phyloP scores from a whole-genome alignment of 345 rosid genomes.

The Mangifera indica region DNA sequence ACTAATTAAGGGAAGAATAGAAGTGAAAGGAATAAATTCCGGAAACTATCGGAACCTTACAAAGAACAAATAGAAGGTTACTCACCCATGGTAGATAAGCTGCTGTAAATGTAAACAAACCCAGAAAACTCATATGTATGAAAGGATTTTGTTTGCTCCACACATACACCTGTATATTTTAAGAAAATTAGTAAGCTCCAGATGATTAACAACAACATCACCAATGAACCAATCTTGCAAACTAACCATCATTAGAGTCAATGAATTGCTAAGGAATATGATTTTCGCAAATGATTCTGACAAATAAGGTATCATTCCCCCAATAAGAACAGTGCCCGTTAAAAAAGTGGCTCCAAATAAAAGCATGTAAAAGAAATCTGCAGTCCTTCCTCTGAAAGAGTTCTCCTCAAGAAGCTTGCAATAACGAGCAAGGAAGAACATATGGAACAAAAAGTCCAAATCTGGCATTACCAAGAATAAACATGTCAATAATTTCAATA shows the following conservation, averaged over 20 bases:
- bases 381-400: constrained; percentile 96
- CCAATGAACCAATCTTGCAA: constrained; percentile 10
- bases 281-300: constrained; percentile 87
- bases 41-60: not conserved
- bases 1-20: not conserved
- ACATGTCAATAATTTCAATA: constrained; percentile 15
- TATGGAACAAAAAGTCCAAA: constrained; percentile 96
- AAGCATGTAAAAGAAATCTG: constrained; percentile 98
- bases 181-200: constrained; percentile 3
- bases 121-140: constrained; percentile 98
- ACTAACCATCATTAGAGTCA: constrained; percentile 98
- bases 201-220: not conserved
- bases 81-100: constrained; percentile 97
- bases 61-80: constrained; percentile 11
- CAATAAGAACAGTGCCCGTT: constrained; percentile 83
- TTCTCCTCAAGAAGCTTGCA: constrained; percentile 98
- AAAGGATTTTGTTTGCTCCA: constrained; percentile 99
- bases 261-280: constrained; percentile 95
- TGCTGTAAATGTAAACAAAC: constrained; percentile 91
- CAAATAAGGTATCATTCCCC: constrained; percentile 92
- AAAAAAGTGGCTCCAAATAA: constrained; percentile 87
- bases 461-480: constrained; percentile 44
- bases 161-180: constrained; percentile 69
- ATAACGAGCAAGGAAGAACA: constrained; percentile 98
- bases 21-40: not conserved